Conservation (phyloP, 2,329 filamentous ascomycete genomes). For the Exophiala aquamarina region DNA sequence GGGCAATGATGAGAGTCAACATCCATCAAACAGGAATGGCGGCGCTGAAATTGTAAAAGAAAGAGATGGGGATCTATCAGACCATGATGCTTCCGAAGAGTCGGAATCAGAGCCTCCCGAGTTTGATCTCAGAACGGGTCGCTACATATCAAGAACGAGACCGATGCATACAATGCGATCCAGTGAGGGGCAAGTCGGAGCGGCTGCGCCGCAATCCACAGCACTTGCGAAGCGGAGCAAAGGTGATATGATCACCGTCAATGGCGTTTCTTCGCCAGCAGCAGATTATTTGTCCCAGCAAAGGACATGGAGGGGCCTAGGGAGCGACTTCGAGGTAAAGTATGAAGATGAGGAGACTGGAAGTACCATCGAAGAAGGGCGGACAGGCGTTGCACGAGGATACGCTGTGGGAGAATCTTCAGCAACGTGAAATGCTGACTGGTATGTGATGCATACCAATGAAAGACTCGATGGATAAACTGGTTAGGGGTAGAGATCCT, state of each 20-base stretch:
- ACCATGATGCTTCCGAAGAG: constrained; percentile 65
- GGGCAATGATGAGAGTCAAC: constrained; percentile 25
- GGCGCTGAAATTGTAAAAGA: too few relatives aligned
- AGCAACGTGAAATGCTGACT: constrained; percentile 7
- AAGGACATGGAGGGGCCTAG: constrained; percentile 87
- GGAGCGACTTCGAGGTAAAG: constrained; percentile 72
- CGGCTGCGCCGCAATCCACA: constrained; percentile 33
- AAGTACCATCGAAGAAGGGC: constrained; percentile 77
- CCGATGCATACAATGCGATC: constrained; percentile 40
- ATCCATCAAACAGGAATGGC: too few relatives aligned
- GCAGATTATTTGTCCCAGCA: constrained; percentile 82
- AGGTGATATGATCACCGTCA: constrained; percentile 76
- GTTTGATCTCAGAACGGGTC: constrained; percentile 87
- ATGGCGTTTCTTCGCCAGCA: constrained; percentile 84
- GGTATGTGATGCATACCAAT: too few relatives aligned
- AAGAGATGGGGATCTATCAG: constrained; percentile 4
- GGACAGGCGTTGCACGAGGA: constrained; percentile 82
- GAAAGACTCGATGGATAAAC: too few relatives aligned
- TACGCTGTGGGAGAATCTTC: constrained; percentile 66
- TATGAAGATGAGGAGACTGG: constrained; percentile 59
- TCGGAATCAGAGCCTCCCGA: constrained; percentile 69
- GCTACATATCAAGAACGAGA: constrained; percentile 70
- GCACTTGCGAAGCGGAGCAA: constrained; percentile 62
- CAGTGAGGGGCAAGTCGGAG: background rate
- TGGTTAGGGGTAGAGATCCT: too few relatives aligned